These are phyloP conservation scores for Nicotiana tabacum DNA, from an alignment of 257 asterid genomes.

Conservation along the genomic window DNA sequence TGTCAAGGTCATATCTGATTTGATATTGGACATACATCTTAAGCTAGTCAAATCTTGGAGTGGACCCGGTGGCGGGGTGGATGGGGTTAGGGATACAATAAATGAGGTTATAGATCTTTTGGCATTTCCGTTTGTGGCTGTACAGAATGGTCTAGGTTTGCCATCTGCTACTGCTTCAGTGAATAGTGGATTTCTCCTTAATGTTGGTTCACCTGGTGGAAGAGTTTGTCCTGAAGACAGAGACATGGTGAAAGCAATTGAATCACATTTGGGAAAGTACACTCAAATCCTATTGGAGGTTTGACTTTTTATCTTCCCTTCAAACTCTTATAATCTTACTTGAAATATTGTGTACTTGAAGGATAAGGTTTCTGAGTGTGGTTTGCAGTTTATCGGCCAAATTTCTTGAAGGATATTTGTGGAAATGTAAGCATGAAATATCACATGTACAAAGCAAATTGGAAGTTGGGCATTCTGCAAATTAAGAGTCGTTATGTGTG, in stretches of 20 bases:
- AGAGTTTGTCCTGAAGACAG: conserved; percentile 84
- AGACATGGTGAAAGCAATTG: conserved; percentile 88
- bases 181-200: conserved; percentile 85
- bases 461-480: background rate
- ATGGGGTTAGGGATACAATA: conserved; percentile 70
- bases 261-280: conserved; percentile 75
- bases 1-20: conserved; percentile 57
- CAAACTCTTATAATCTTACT: background rate
- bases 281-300: conserved; percentile 93
- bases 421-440: background rate
- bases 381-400: background rate
- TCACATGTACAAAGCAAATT: conserved; percentile 1
- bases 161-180: conserved; percentile 95
- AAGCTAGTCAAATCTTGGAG: conserved; percentile 68
- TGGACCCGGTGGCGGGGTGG: conserved; percentile 92
- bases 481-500: background rate
- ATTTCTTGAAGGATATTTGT: background rate
- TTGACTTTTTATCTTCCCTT: conserved; percentile 14
- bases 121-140: conserved; percentile 93
- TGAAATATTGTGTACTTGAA: background rate
- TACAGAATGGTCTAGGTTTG: conserved; percentile 75
- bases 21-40: conserved; percentile 70
- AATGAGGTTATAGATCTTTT: conserved; percentile 78
- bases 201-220: conserved; percentile 96
- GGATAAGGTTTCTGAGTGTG: background rate